Conservation (phyloP, 192 early-diverging fungal species). For the Neocallimastix lanati region DNA sequence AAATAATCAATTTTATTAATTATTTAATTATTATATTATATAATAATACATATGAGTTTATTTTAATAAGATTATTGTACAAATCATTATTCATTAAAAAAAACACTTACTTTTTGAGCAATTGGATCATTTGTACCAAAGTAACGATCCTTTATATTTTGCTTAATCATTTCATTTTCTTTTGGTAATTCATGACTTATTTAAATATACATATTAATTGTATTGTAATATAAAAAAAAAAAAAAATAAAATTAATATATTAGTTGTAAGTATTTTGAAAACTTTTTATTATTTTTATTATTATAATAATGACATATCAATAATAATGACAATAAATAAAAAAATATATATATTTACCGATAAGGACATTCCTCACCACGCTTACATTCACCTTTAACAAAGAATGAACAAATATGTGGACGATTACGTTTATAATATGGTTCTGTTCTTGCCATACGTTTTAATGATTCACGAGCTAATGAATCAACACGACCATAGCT, state of each 20-base stretch:
- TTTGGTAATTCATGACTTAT: constrained; percentile 66
- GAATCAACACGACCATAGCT: constrained; percentile 45
- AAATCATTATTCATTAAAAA: too few relatives aligned
- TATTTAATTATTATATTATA: too few relatives aligned
- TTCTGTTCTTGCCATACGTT: constrained; percentile 60
- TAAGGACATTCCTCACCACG: constrained; percentile 91
- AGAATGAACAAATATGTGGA: constrained; percentile 89
- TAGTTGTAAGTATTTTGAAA: too few relatives aligned
- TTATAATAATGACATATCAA: too few relatives aligned
- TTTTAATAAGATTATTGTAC: too few relatives aligned
- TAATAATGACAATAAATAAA: too few relatives aligned
- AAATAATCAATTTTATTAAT: too few relatives aligned
- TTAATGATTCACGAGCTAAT: constrained; percentile 53
- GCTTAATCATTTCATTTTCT: constrained; percentile 64
- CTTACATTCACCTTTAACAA: constrained; percentile 82
- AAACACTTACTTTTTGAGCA: constrained; percentile 71
- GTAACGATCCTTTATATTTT: constrained; percentile 90
- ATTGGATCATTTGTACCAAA: constrained; percentile 89
- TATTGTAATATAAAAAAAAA: too few relatives aligned
- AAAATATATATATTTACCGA: constrained; percentile 15
- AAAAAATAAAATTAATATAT: too few relatives aligned
- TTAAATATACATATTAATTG: background rate
- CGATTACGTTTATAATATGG: constrained; percentile 85
- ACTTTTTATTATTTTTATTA: too few relatives aligned
- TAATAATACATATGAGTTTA: too few relatives aligned